Conservation (phyloP, 305 asterid genomes). For the Rubia tinctorum region DNA sequence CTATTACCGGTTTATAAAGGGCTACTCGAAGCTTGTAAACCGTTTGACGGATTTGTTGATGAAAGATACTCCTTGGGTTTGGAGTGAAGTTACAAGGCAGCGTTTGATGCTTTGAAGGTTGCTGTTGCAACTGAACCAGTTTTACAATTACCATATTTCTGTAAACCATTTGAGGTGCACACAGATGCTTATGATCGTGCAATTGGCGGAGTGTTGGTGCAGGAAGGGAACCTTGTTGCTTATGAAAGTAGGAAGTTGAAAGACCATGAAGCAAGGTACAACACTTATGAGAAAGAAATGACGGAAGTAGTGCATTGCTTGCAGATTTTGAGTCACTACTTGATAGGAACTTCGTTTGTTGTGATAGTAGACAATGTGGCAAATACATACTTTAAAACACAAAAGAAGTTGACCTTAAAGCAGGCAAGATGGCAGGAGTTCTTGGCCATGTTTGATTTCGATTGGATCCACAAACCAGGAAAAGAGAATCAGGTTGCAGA, state of each 20-base stretch:
- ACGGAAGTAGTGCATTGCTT: too few relatives aligned
- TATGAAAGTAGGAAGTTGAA: conserved; percentile 6
- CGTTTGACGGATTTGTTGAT: neutral
- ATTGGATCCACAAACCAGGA: neutral
- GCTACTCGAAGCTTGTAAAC: neutral
- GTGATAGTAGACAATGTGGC: neutral
- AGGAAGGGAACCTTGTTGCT: neutral
- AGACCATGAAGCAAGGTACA: neutral
- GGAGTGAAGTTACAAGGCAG: neutral
- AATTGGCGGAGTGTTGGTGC: neutral
- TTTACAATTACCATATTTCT: neutral
- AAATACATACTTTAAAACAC: too few relatives aligned
- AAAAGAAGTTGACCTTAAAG: too few relatives aligned
- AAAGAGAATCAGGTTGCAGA: neutral
- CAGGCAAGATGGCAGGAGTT: neutral
- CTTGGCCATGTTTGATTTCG: neutral
- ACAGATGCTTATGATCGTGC: neutral
- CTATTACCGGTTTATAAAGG: neutral
- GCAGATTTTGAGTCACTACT: too few relatives aligned
- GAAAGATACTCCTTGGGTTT: neutral
- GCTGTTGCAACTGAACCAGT: neutral
- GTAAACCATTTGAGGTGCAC: neutral
- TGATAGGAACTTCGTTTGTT: too few relatives aligned
- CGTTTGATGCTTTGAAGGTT: neutral
- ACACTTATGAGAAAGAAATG: conserved; percentile 9